phyloP scores from a whole-genome alignment of 2,329 filamentous ascomycete genomes.

The Ophiosphaerella korrae region DNA sequence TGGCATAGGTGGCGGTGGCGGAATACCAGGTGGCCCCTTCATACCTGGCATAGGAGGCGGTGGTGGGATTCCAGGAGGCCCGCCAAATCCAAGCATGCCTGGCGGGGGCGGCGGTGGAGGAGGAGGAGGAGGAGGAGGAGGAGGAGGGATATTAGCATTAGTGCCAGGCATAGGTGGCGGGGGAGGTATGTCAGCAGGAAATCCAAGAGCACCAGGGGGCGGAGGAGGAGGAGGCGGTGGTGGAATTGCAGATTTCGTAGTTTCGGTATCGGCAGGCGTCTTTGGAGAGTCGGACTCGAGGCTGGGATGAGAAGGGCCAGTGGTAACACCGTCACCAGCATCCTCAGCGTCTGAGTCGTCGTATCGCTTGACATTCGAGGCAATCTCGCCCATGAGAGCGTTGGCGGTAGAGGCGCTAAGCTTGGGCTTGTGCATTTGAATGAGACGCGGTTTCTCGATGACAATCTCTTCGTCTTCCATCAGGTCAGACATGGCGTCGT shows the following conservation, averaged over 20 bases:
- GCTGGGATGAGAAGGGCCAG: conserved; percentile 76
- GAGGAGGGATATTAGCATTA: conserved; percentile 50
- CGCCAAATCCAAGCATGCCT: conserved; percentile 50
- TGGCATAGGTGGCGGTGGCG: conserved; percentile 55
- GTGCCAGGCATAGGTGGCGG: conserved; percentile 56
- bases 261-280: conserved; percentile 65
- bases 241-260: conserved; percentile 45
- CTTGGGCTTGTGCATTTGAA: conserved; percentile 77
- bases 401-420: conserved; percentile 66
- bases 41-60: conserved; percentile 56
- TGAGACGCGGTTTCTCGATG: conserved; percentile 78
- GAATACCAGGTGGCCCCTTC: conserved; percentile 35
- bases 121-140: no score
- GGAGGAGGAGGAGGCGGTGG: conserved; percentile 58
- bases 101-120: conserved; percentile 57
- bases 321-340: conserved; percentile 68
- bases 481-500: conserved; percentile 38
- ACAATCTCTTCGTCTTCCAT: conserved; percentile 63
- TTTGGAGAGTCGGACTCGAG: conserved; percentile 72
- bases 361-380: conserved; percentile 73
- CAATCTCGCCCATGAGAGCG: conserved; percentile 72
- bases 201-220: conserved; percentile 46
- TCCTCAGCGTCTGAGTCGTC: conserved; percentile 76
- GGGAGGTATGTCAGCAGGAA: conserved; percentile 46
- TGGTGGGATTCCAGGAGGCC: conserved; percentile 49